A percentile compares a stretch with the other conserved stretches of the same genome.
These are phyloP conservation scores for Pholiota adiposa DNA, from an alignment of 1,284 basidiomycete genomes.

Conservation along the genomic window DNA sequence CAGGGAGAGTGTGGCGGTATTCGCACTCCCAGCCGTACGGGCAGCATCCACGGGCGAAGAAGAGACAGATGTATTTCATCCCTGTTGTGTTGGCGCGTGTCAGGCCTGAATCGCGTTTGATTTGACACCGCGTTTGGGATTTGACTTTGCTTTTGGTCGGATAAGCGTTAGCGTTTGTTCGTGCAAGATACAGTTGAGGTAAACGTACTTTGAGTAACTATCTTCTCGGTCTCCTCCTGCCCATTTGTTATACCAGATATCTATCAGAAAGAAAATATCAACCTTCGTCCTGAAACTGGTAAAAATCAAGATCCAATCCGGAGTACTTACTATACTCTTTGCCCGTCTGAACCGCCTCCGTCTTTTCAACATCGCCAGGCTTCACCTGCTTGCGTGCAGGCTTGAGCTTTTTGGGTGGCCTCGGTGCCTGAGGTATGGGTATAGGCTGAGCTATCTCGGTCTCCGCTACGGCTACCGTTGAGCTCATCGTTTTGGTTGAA, in stretches of 20 bases:
- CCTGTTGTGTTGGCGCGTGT: slow-evolving; percentile 93
- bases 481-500: slow-evolving; percentile 1
- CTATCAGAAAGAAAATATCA: slow-evolving; percentile 44
- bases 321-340: slow-evolving; percentile 86
- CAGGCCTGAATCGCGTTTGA: slow-evolving; percentile 89
- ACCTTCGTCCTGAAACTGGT: neutral
- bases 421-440: slow-evolving; percentile 28
- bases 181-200: neutral
- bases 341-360: slow-evolving; percentile 87
- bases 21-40: slow-evolving; percentile 98
- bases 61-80: slow-evolving; percentile 92
- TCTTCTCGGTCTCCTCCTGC: slow-evolving; percentile 95
- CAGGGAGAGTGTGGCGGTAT: slow-evolving; percentile 88
- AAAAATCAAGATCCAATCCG: neutral
- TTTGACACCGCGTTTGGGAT: slow-evolving; percentile 88
- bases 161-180: slow-evolving; percentile 4
- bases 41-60: slow-evolving; percentile 96
- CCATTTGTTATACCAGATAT: slow-evolving; percentile 99
- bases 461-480: slow-evolving; percentile 13
- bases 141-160: slow-evolving; percentile 81
- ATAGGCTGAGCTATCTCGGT: slow-evolving; percentile 17
- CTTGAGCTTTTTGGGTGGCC: slow-evolving; percentile 62
- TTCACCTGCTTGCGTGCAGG: slow-evolving; percentile 92
- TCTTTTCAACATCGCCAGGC: slow-evolving; percentile 87
- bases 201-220: slow-evolving; percentile 83